phyloP scores from a whole-genome alignment of 2,329 filamentous ascomycete genomes.

The Hyphodiscus sp. region DNA sequence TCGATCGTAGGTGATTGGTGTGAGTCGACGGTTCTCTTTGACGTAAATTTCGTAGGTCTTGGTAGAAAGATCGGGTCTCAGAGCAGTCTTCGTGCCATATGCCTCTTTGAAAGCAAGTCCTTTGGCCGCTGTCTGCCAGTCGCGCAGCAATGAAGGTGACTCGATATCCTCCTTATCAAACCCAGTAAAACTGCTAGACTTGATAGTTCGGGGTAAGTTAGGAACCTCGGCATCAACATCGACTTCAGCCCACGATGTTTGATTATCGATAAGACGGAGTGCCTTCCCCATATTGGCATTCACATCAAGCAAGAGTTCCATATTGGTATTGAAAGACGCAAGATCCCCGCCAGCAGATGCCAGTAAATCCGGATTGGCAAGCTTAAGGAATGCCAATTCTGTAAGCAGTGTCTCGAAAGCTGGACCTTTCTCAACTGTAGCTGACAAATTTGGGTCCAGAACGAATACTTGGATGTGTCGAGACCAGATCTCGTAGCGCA shows the following conservation, averaged over 20 bases:
- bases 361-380: constrained; percentile 62
- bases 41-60: constrained; percentile 86
- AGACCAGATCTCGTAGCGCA: constrained; percentile 65
- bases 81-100: constrained; percentile 63
- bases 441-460: constrained; percentile 63
- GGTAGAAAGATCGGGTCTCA: constrained; percentile 79
- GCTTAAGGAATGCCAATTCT: constrained; percentile 76
- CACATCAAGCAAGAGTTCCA: constrained; percentile 43
- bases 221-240: constrained; percentile 50
- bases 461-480: constrained; percentile 68
- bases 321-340: constrained; percentile 49
- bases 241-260: constrained; percentile 71
- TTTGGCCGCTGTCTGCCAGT: constrained; percentile 82
- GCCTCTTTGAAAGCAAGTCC: constrained; percentile 91
- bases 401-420: constrained; percentile 59
- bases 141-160: constrained; percentile 56
- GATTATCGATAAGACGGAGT: constrained; percentile 68
- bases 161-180: constrained; percentile 74
- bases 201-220: constrained; percentile 56
- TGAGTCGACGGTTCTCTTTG: constrained; percentile 92
- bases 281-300: constrained; percentile 63
- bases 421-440: constrained; percentile 60
- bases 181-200: constrained; percentile 72
- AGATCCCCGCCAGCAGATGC: constrained; percentile 60
- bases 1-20: constrained; percentile 81